phyloP scores from a whole-genome alignment of 2,329 filamentous ascomycete genomes.

The Penicillium sp. region DNA sequence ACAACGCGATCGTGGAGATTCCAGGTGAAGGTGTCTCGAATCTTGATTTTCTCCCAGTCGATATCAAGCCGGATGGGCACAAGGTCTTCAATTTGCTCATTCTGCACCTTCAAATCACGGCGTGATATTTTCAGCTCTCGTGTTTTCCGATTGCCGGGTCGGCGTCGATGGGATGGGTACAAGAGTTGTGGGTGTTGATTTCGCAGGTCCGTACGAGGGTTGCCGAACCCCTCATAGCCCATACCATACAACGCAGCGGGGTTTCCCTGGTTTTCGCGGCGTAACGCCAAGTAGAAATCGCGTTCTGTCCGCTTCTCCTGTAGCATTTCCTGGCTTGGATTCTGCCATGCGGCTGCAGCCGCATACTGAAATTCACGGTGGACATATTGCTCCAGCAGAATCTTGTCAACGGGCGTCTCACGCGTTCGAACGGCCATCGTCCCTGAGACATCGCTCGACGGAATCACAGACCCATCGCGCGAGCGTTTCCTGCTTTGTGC shows the following conservation, averaged over 20 bases:
- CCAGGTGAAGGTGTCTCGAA: constrained; percentile 98
- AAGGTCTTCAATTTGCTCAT: constrained; percentile 85
- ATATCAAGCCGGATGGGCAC: constrained; percentile 90
- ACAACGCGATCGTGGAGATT: constrained; percentile 90
- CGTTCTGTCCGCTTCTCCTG: constrained; percentile 64
- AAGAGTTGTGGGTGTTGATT: constrained; percentile 65
- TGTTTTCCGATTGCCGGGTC: constrained; percentile 73
- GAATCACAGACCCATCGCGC: constrained; percentile 56
- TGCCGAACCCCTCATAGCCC: constrained; percentile 87
- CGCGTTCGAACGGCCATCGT: constrained; percentile 35
- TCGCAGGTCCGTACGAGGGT: constrained; percentile 73
- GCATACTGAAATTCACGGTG: constrained; percentile 61
- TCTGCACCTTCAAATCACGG: constrained; percentile 79
- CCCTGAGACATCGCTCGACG: constrained; percentile 36
- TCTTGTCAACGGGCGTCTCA: constrained; percentile 47
- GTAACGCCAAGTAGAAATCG: constrained; percentile 65
- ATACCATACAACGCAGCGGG: constrained; percentile 61
- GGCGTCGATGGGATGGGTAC: constrained; percentile 74
- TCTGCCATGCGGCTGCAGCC: constrained; percentile 52
- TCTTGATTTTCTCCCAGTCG: constrained; percentile 90
- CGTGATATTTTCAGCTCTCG: constrained; percentile 69
- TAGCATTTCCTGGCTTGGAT: constrained; percentile 57
- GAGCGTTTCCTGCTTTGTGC: constrained; percentile 57
- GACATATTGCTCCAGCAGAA: constrained; percentile 62
- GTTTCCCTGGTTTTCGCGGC: constrained; percentile 57